These are phyloP conservation scores for Penstemon eatonii DNA, from an alignment of 257 asterid species.

Conservation along the genomic window DNA sequence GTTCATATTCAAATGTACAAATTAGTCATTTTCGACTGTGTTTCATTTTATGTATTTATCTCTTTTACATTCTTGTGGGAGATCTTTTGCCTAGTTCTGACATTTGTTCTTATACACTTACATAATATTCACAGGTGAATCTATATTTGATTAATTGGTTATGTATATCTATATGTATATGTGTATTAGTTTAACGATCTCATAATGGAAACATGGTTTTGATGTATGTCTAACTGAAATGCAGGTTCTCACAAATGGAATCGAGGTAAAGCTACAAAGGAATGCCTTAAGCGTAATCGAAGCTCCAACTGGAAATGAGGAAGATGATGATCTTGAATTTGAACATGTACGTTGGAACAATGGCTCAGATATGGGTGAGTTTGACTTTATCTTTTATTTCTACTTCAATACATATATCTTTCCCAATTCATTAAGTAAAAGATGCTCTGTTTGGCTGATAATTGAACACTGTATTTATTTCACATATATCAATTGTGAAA, in stretches of 20 bases:
- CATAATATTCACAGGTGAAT: neutral
- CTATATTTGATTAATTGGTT: neutral
- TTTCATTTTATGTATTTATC: no score
- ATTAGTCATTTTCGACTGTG: no score
- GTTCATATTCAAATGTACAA: no score
- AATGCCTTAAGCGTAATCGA: constrained; percentile 90
- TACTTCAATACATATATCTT: no score
- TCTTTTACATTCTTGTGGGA: no score
- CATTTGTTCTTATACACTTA: neutral
- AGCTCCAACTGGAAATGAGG: constrained; percentile 92
- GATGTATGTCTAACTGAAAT: constrained; percentile 5
- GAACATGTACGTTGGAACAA: constrained; percentile 70
- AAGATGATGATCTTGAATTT: constrained; percentile 68
- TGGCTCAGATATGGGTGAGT: constrained; percentile 56
- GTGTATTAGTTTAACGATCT: neutral
- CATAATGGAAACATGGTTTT: neutral
- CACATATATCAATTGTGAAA: neutral
- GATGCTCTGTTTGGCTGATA: no score
- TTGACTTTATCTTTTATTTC: neutral
- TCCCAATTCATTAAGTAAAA: no score
- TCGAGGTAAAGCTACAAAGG: constrained; percentile 90
- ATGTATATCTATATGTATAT: no score
- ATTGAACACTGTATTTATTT: no score
- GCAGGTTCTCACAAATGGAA: constrained; percentile 90
- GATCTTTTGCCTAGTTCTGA: neutral